Evolutionary conservation across 768 basidiomycete species (phyloP).

Genomic region (Lentinus tigrinus): DNA sequence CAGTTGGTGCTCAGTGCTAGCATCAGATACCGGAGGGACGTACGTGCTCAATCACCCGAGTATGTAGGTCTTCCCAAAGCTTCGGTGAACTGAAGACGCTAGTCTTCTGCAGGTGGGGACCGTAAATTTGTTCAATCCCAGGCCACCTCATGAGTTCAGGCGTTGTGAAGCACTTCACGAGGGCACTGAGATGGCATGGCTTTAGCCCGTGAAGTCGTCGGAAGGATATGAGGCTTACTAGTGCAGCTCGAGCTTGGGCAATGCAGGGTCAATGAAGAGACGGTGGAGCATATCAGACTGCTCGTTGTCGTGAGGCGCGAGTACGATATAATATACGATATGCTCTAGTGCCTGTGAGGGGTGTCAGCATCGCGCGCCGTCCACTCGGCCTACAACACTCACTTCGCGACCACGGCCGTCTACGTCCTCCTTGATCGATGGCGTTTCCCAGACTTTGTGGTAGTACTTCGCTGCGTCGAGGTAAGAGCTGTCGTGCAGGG

Average conservation of each 20-base stretch:
- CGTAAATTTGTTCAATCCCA: slow-evolving; percentile 86
- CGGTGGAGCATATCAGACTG: slow-evolving; percentile 96
- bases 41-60: slow-evolving; percentile 95
- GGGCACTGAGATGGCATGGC: slow-evolving; percentile 57
- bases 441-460: slow-evolving; percentile 96
- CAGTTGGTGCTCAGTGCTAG: background rate
- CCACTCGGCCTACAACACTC: slow-evolving; percentile 25
- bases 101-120: slow-evolving; percentile 76
- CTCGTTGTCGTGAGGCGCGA: slow-evolving; percentile 94
- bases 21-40: slow-evolving; percentile 29
- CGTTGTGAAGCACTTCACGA: slow-evolving; percentile 92
- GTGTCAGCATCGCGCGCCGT: slow-evolving; percentile 1
- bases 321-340: slow-evolving; percentile 91
- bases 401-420: slow-evolving; percentile 68
- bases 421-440: slow-evolving; percentile 85
- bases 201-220: background rate
- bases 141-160: slow-evolving; percentile 97
- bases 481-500: slow-evolving; percentile 79
- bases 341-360: slow-evolving; percentile 79
- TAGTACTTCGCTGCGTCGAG: slow-evolving; percentile 95
- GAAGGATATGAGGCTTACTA: slow-evolving; percentile 51
- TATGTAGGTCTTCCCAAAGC: slow-evolving; percentile 94
- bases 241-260: slow-evolving; percentile 80
- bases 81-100: slow-evolving; percentile 77
- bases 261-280: slow-evolving; percentile 72